Evolutionary conservation across 768 basidiomycete species (phyloP), one percentile per base, ranked within the genome.

Genomic region (Pisolithus marmoratus): DNA sequence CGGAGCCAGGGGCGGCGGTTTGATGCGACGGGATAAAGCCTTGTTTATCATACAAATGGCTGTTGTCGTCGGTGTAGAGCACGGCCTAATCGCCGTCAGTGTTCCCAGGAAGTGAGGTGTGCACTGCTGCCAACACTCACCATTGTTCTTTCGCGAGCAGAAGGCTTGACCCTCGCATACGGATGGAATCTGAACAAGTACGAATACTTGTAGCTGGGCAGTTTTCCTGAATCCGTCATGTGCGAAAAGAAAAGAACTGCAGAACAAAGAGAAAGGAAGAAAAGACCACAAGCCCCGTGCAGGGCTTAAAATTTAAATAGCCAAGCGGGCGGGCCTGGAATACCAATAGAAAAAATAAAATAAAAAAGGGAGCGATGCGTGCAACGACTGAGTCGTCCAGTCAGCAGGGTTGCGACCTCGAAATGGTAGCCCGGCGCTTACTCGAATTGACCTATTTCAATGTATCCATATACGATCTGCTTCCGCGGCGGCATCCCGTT

Each of bases 161-260:
- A 47, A 4, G 24, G 49, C 20, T 31, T 34, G 6, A 51, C 49
- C 15, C 56, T 53, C 17, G 53, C 42, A 40, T 57, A 54, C 15
- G 56, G 56, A 23, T 57, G 54, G 41, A 45, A 57, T 9, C 56
- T 42, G 9, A 55, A 36, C n/a, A 57, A 40, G 29, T 57, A 37
- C 8, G 54, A 57, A 1, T 46, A 45, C 19, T 50, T 40, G 42
- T 57, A 54, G 29, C 26, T 46, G 8, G 53, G 54, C 15, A 57
- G 44, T 4, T 45, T 52, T 27, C 45, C 19, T 19, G 41, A 24
- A 29, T 38, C 38, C 19, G 17, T 55, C 12, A 45, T 29, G 26
- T 26, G 14, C 34, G 12, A 26, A 20, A 27, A 48, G 15, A 14
- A 26, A 20, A 34, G 8, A 42, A 8, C 1, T 20, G 20, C 8